Conservation (phyloP, 2,329 filamentous ascomycete genomes). For the Neopestalotiopsis clavispora region DNA sequence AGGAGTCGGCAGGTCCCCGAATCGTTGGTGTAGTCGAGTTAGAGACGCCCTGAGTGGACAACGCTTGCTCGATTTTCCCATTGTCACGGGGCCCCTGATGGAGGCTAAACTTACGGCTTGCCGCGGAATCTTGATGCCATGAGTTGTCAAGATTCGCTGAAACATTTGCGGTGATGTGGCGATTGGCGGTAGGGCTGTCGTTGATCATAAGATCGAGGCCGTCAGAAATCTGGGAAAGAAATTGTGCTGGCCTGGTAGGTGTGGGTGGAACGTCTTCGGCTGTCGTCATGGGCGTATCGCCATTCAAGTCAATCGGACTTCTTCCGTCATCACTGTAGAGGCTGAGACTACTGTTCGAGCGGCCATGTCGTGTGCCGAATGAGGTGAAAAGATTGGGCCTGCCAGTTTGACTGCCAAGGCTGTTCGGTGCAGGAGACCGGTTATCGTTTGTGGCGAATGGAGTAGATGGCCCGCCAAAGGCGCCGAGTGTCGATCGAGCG, state of each 20-base stretch:
- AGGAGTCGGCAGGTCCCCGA: conserved; percentile 38
- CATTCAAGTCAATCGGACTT: conserved; percentile 55
- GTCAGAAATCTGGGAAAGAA: conserved; percentile 41
- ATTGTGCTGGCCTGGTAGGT: conserved; percentile 75
- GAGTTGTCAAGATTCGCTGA: conserved; percentile 42
- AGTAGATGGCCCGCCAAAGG: conserved; percentile 80
- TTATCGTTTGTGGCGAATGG: conserved; percentile 71
- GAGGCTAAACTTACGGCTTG: conserved; percentile 49
- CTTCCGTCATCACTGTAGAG: conserved; percentile 75
- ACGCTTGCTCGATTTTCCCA: conserved; percentile 22
- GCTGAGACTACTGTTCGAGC: conserved; percentile 76
- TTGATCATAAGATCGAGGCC: conserved; percentile 42
- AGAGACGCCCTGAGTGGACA: conserved; percentile 23
- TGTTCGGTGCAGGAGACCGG: conserved; percentile 43
- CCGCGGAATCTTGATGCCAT: conserved; percentile 29
- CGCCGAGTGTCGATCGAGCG: conserved; percentile 61
- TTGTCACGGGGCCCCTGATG: conserved; percentile 27
- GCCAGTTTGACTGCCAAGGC: conserved; percentile 61
- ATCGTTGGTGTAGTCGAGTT: conserved; percentile 38
- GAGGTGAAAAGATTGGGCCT: conserved; percentile 71
- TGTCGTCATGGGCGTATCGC: conserved; percentile 34
- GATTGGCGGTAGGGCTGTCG: conserved; percentile 54
- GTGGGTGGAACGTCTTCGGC: conserved; percentile 88
- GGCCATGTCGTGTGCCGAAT: conserved; percentile 51
- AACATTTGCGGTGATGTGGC: conserved; percentile 45